Base-by-base conservation (phyloP, 2,329 filamentous ascomycete genomes). In the Geosmithia morbida region DNA sequence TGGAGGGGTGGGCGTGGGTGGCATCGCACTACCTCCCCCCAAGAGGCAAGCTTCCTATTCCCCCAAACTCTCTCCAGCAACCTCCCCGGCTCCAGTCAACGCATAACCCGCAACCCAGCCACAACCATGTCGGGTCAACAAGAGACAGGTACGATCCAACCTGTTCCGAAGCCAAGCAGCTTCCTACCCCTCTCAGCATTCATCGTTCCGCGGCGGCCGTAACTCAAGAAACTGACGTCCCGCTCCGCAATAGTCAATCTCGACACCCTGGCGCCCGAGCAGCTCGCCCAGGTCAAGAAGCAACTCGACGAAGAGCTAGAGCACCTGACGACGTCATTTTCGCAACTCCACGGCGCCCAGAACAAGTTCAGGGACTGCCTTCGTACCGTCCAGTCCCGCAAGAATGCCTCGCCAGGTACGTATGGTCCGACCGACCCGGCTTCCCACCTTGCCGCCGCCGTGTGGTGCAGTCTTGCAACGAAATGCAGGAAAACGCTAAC, bases 221-320 rank as follows among this genome's bases (percentile, higher is more conserved):
- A 22, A 33, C 40, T 18, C 19, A n/a, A 18, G 18, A 18, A 29
- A n/a, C 7, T 26, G 4, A 20, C 39, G n/a, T 29, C 40, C 13
- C 40, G 42, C 30, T 13, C 22, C 22, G 22, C 26, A 17, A 11
- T 54, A 78, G 75, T 79, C 54, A 75, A 74, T 55, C 70, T 98
- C 57, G 79, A 83, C 57, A 80, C 77, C 51, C 83, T 98, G 58
- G 85, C 83, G 56, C 74, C 83, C 22, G 85, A 87, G 54, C 90
- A 96, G 67, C 84, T 98, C 55, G 83, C 80, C 55, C 81, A 87
- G 57, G 83, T 98, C 55, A 96, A 98, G 73, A 88, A 92, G 65
- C 90, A 96, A 64, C 83, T 98, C 54, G 90, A 95, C 64, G 83
- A 92, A 59, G 92, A 98, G 67, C 83, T 98, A 54, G 87, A 95